Percentiles rank a stretch among this genome's conserved stretches.
Evolutionary conservation across 371 early-diverging fungal species (phyloP).

Genomic region (Furculomyces boomerangus): DNA sequence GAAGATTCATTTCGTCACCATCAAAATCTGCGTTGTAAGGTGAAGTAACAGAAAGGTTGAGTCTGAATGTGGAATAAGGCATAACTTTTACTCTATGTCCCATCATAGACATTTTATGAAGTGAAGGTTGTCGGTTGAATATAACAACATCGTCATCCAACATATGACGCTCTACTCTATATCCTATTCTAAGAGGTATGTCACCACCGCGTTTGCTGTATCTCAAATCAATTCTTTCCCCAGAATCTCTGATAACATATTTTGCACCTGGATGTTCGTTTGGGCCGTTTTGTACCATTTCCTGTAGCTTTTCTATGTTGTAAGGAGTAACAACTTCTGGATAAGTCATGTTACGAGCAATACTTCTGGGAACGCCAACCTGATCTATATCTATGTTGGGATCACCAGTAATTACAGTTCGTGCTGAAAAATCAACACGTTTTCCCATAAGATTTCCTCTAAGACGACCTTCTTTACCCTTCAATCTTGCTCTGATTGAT

Average conservation of each 20-base stretch:
- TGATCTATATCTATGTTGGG: conserved; percentile 98
- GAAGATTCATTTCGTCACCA: conserved; percentile 99
- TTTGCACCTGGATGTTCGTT: conserved; percentile 93
- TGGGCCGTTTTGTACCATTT: conserved; percentile 79
- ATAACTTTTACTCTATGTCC: conserved; percentile 86
- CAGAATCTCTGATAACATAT: conserved; percentile 41
- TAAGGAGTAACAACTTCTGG: conserved; percentile 86
- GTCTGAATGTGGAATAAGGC: conserved; percentile 95
- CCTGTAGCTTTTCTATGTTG: conserved; percentile 70
- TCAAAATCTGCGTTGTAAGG: conserved; percentile 99
- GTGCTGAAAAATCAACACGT: conserved; percentile 98
- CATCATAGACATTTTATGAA: conserved; percentile 98
- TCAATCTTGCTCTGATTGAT: conserved; percentile 94
- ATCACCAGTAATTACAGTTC: conserved; percentile 99
- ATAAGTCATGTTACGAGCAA: conserved; percentile 93
- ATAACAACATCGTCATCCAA: conserved; percentile 94
- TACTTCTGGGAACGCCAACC: conserved; percentile 89
- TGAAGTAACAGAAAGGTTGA: conserved; percentile 99
- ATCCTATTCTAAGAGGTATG: conserved; percentile 66
- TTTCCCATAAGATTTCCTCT: conserved; percentile 99
- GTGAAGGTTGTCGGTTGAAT: conserved; percentile 99
- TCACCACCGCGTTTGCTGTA: conserved; percentile 55
- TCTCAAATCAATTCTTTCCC: conserved; percentile 45
- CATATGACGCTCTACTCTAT: conserved; percentile 95
- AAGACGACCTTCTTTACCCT: conserved; percentile 99